A percentile compares a stretch with the other conserved stretches of the same genome.
These are phyloP conservation scores for Acidomyces sp. DNA, from an alignment of 495 filamentous ascomycete genomes.

Conservation along the genomic window DNA sequence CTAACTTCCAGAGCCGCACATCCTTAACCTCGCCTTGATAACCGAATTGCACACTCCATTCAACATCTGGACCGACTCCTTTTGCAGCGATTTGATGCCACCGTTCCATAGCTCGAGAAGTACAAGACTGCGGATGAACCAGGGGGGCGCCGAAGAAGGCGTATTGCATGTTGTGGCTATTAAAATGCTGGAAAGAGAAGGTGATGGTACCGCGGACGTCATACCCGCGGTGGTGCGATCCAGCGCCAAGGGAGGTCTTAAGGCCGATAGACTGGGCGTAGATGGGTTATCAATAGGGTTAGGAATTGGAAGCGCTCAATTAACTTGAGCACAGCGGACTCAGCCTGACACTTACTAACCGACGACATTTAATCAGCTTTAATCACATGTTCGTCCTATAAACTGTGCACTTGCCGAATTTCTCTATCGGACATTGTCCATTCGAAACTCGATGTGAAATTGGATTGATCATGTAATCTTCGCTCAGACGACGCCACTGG, in stretches of 20 bases:
- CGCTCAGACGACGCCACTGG: not conserved
- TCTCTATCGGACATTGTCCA: too few species aligned
- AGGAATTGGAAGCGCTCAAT: too few species aligned
- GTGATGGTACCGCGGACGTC: constrained; percentile 8
- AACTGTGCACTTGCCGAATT: too few species aligned
- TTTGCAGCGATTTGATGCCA: constrained; percentile 5
- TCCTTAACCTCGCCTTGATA: not conserved
- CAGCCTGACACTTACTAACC: too few species aligned
- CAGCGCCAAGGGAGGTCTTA: constrained; percentile 4
- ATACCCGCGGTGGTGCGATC: constrained; percentile 8
- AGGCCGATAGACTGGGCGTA: not conserved
- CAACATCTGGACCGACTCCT: constrained; percentile 3
- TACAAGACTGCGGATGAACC: not conserved
- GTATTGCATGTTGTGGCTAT: constrained; percentile 5
- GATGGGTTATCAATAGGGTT: too few species aligned
- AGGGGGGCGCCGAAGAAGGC: not conserved
- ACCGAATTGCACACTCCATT: constrained; percentile 7
- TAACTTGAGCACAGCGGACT: too few species aligned
- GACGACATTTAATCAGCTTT: too few species aligned
- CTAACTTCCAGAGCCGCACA: constrained; percentile 6
- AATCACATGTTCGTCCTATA: too few species aligned
- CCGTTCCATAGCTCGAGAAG: constrained; percentile 3
- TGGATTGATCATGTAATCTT: not conserved
- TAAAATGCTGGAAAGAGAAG: constrained; percentile 3
- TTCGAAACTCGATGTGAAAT: too few species aligned